Evolutionary conservation across 345 rosid genomes (phyloP).

Genomic region (Euphorbia peplus): DNA sequence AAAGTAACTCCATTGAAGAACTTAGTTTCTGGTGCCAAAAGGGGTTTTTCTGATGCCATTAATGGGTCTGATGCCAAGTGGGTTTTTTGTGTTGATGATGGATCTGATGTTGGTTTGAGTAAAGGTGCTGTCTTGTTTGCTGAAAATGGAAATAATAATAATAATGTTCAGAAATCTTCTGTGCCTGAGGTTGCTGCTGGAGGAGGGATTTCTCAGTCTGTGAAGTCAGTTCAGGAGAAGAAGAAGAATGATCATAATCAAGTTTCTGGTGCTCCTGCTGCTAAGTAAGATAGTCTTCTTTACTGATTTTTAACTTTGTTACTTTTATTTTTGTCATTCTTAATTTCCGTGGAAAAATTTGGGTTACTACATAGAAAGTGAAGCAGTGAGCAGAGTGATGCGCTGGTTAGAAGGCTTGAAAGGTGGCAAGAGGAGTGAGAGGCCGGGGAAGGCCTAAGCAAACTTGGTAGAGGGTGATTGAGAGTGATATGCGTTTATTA

Average conservation of each 20-base stretch:
- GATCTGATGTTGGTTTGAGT: conserved; percentile 42
- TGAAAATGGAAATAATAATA: conserved; percentile 22
- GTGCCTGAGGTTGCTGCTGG: conserved; percentile 31
- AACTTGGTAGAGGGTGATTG: too few relatives aligned
- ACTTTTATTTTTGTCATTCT: not conserved
- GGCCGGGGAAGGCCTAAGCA: too few relatives aligned
- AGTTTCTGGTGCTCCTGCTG: conserved; percentile 46
- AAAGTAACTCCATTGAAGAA: conserved; percentile 38
- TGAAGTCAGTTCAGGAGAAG: conserved; percentile 38
- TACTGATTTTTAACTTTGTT: conserved; percentile 1
- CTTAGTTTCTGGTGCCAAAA: conserved; percentile 57
- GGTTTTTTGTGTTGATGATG: conserved; percentile 40
- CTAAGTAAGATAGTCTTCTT: conserved; percentile 44
- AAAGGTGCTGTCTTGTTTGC: conserved; percentile 40
- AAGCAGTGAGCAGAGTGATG: too few relatives aligned
- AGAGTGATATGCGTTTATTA: too few relatives aligned
- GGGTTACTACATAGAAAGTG: not conserved
- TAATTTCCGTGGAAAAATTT: not conserved
- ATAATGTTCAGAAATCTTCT: too few relatives aligned
- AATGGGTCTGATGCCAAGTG: conserved; percentile 40
- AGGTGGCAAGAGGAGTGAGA: too few relatives aligned
- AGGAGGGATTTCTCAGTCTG: conserved; percentile 31
- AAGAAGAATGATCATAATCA: conserved; percentile 25
- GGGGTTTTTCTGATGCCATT: conserved; percentile 66
- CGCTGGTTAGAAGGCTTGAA: too few relatives aligned